phyloP scores from a whole-genome alignment of 768 basidiomycete species.

The Calocera cornea region DNA sequence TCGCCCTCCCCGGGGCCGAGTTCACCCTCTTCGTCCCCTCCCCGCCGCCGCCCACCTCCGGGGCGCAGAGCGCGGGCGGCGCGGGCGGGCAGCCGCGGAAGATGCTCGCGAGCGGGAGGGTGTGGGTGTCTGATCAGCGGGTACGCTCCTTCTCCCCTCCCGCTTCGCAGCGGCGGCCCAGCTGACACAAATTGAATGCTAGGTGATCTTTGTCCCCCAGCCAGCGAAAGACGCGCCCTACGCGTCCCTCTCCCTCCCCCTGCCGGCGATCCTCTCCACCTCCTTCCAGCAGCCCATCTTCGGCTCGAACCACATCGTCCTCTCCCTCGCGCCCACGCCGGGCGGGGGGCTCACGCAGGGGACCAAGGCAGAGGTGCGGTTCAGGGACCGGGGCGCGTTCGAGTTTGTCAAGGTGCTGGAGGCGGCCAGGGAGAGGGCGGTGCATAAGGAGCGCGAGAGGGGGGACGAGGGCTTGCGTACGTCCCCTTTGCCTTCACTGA shows the following conservation, averaged over 20 bases:
- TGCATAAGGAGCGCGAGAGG: conserved; percentile 57
- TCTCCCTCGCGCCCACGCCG: conserved; percentile 52
- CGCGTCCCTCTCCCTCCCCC: conserved; percentile 40
- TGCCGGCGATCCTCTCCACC: conserved; percentile 50
- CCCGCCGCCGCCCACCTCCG: conserved; percentile 27
- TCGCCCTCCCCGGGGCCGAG: conserved; percentile 46
- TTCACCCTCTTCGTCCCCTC: conserved; percentile 46
- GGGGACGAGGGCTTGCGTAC: conserved; percentile 49
- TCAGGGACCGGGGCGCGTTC: conserved; percentile 56
- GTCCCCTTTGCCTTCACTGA: conserved; percentile 20
- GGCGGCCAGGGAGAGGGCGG: conserved; percentile 61
- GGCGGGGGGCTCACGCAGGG: conserved; percentile 55
- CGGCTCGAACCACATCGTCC: conserved; percentile 48
- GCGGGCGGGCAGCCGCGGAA: conserved; percentile 39
- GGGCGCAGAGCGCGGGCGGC: conserved; percentile 33
- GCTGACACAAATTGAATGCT: background rate
- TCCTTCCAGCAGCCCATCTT: conserved; percentile 67
- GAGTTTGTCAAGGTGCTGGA: conserved; percentile 58
- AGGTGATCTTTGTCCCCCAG: conserved; percentile 50
- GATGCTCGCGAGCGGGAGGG: conserved; percentile 43
- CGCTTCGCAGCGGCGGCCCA: background rate
- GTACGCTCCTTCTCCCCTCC: conserved; percentile 30
- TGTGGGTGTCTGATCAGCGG: conserved; percentile 59
- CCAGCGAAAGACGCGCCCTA: conserved; percentile 21
- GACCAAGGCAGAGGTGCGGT: conserved; percentile 51